Conservation (phyloP, 2,329 filamentous ascomycete species). For the Beauveria australis region DNA sequence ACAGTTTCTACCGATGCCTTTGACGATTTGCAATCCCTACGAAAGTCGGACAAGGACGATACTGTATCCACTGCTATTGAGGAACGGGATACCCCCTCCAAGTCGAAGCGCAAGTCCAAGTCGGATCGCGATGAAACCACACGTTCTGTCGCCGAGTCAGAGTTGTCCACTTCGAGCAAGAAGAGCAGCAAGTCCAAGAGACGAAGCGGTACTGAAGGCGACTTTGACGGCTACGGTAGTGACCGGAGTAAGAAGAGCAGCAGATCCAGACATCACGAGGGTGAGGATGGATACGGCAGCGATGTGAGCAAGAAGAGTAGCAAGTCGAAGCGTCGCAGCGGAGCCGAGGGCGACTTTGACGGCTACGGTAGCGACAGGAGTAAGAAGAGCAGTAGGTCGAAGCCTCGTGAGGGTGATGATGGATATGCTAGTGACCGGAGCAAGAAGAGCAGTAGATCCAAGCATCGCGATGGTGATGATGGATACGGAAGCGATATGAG, state of each 20-base stretch:
- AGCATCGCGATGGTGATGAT: slow-evolving; percentile 29
- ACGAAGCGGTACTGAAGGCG: slow-evolving; percentile 28
- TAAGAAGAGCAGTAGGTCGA: slow-evolving; percentile 30
- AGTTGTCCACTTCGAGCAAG: slow-evolving; percentile 21
- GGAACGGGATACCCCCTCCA: slow-evolving; percentile 27
- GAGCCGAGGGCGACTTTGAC: slow-evolving; percentile 27
- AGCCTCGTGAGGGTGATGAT: slow-evolving; percentile 29
- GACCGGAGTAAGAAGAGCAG: slow-evolving; percentile 33
- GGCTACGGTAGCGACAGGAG: slow-evolving; percentile 23
- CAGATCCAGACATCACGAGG: slow-evolving; percentile 31
- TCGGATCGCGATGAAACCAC: slow-evolving; percentile 24
- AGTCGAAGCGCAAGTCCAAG: slow-evolving; percentile 23
- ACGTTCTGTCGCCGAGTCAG: slow-evolving; percentile 27
- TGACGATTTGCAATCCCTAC: slow-evolving; percentile 18
- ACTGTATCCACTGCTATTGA: slow-evolving; percentile 15
- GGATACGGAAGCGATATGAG: slow-evolving; percentile 28
- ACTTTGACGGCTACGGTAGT: slow-evolving; percentile 24
- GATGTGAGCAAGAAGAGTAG: slow-evolving; percentile 33
- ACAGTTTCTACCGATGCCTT: slow-evolving; percentile 23
- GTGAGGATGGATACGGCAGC: slow-evolving; percentile 25
- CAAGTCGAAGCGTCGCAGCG: slow-evolving; percentile 30
- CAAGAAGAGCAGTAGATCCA: slow-evolving; percentile 33
- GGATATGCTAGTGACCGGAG: slow-evolving; percentile 28
- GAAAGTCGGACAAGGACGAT: slow-evolving; percentile 24
- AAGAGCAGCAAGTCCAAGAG: slow-evolving; percentile 33